Conservation (phyloP, 169 alveolate species). For the Plasmodium billcollinsi region DNA sequence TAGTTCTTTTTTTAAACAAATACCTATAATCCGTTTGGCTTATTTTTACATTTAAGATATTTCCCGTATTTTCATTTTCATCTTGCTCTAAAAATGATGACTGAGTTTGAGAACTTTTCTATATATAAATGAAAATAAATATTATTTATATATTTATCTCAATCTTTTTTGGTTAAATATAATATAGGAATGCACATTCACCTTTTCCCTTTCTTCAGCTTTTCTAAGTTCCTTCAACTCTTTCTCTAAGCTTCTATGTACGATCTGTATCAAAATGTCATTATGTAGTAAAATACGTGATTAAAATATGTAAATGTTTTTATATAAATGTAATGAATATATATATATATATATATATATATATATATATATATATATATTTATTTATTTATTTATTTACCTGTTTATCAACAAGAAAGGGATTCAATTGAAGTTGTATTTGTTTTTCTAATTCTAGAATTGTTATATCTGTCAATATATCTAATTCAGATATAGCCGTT, state of each 20-base stretch:
- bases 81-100: constrained; percentile 53
- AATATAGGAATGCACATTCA: constrained; percentile 3
- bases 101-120: constrained; percentile 59
- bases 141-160: background rate
- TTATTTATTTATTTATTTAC: constrained; percentile 18
- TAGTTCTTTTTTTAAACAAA: background rate
- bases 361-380: constrained; percentile 16
- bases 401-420: constrained; percentile 62
- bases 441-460: constrained; percentile 64
- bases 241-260: constrained; percentile 43
- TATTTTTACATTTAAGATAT: constrained; percentile 84
- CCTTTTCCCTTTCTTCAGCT: constrained; percentile 25
- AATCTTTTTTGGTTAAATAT: constrained; percentile 3
- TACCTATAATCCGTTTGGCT: constrained; percentile 86
- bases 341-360: no score
- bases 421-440: constrained; percentile 62
- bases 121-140: constrained; percentile 1
- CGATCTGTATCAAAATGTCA: constrained; percentile 6
- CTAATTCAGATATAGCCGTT: constrained; percentile 68
- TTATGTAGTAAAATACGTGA: no score
- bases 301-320: no score
- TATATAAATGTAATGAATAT: no score
- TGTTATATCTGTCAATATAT: constrained; percentile 66
- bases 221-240: constrained; percentile 50
- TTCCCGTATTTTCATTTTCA: constrained; percentile 60